phyloP scores from a whole-genome alignment of 805 yeast species.

The Candida nemodendra region DNA sequence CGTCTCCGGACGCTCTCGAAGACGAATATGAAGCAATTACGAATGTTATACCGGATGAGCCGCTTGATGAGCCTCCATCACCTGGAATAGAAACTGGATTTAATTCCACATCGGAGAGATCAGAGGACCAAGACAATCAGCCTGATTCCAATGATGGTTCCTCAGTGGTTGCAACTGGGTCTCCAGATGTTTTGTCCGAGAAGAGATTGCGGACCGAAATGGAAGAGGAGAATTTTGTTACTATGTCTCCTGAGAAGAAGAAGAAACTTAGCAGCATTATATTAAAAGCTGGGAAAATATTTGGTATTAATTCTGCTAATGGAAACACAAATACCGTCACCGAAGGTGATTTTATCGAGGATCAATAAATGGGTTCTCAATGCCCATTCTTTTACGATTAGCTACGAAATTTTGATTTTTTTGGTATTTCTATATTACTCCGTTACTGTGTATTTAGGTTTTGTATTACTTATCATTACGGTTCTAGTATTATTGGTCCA shows the following conservation, averaged over 20 bases:
- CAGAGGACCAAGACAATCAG: background rate
- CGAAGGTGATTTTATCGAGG: conserved; percentile 5
- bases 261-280: conserved; percentile 20
- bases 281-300: conserved; percentile 19
- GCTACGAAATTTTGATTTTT: too few species aligned
- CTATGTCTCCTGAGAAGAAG: conserved; percentile 19
- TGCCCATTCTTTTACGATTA: too few species aligned
- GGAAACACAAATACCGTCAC: conserved; percentile 4
- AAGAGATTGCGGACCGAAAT: conserved; percentile 12
- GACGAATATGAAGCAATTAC: conserved; percentile 11
- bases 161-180: background rate
- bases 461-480: too few species aligned
- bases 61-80: background rate
- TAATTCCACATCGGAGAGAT: conserved; percentile 2
- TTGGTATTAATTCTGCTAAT: conserved; percentile 11
- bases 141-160: background rate
- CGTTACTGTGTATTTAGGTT: too few species aligned
- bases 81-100: conserved; percentile 1
- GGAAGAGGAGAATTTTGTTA: conserved; percentile 7
- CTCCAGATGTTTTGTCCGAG: conserved; percentile 1
- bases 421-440: too few species aligned
- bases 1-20: conserved; percentile 20
- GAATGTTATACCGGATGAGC: conserved; percentile 1
- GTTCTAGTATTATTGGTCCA: too few species aligned
- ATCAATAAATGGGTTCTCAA: conserved; percentile 1